These are phyloP conservation scores for Colletotrichum acutatum DNA, from an alignment of 2,329 filamentous ascomycete genomes.

Conservation along the genomic window DNA sequence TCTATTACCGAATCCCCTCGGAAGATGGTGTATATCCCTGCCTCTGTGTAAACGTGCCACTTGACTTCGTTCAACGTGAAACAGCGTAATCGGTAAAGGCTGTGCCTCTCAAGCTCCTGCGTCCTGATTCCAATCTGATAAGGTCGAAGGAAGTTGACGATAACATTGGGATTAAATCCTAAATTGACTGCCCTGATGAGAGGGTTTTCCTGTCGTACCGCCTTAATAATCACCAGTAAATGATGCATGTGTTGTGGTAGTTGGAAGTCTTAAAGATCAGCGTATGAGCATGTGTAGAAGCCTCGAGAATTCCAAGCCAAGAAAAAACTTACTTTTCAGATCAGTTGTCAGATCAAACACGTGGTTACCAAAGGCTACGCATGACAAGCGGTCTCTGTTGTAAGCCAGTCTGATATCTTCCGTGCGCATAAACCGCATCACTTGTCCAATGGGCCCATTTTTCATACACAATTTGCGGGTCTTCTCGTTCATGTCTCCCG, in stretches of 20 bases:
- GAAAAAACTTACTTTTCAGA: not conserved
- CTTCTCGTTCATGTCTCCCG: not conserved
- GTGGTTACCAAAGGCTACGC: not conserved
- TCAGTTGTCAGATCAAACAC: not conserved
- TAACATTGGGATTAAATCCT: not conserved
- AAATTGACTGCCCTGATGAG: not conserved
- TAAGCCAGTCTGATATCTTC: not conserved
- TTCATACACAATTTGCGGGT: not conserved
- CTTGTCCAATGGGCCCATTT: not conserved
- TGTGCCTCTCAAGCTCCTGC: no score
- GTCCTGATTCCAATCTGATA: not conserved
- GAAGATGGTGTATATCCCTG: constrained; percentile 1
- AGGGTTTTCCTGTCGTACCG: not conserved
- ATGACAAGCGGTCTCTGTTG: not conserved
- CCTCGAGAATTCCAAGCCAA: not conserved
- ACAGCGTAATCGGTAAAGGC: not conserved
- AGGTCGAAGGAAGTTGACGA: not conserved
- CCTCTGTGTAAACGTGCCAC: not conserved
- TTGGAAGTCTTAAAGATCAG: not conserved
- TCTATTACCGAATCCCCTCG: not conserved
- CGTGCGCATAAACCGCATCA: not conserved
- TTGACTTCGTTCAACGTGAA: constrained; percentile 6
- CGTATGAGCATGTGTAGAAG: not conserved
- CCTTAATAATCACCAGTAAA: not conserved
- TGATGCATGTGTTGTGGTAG: not conserved